Conservation (phyloP, 2,329 filamentous ascomycete genomes). For the Trichoderma gracile region DNA sequence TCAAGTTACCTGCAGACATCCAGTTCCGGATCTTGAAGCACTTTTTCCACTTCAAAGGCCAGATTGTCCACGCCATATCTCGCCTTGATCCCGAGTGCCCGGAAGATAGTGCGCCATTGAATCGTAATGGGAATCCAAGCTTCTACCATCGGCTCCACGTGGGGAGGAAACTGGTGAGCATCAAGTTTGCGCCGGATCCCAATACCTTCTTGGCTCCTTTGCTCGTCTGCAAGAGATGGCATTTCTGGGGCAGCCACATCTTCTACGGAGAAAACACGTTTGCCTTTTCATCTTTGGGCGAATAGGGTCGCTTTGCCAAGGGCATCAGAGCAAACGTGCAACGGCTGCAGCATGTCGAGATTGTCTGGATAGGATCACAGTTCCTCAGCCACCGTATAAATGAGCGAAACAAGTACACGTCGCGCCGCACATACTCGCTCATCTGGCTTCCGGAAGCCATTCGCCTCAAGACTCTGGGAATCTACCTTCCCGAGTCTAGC, state of each 20-base stretch:
- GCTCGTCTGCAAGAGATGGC: constrained; percentile 44
- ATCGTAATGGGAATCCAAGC: constrained; percentile 22
- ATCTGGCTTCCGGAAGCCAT: constrained; percentile 39
- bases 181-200: constrained; percentile 41
- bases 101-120: constrained; percentile 29
- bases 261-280: constrained; percentile 55
- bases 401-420: constrained; percentile 35
- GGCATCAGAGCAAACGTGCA: constrained; percentile 46
- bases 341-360: constrained; percentile 48
- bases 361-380: constrained; percentile 46
- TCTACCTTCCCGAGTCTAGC: constrained; percentile 45
- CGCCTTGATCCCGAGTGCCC: constrained; percentile 43
- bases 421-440: constrained; percentile 43
- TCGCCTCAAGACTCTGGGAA: constrained; percentile 44
- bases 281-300: constrained; percentile 55
- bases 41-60: constrained; percentile 39
- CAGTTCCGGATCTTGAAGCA: constrained; percentile 42
- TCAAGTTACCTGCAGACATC: constrained; percentile 25
- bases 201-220: constrained; percentile 42
- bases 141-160: constrained; percentile 46
- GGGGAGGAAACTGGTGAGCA: constrained; percentile 34
- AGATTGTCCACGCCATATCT: constrained; percentile 47
- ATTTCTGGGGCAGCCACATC: constrained; percentile 43
- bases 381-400: constrained; percentile 31
- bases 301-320: constrained; percentile 49